Base-by-base conservation (phyloP, 2,329 filamentous ascomycete species). In the Bertia moriformis region DNA sequence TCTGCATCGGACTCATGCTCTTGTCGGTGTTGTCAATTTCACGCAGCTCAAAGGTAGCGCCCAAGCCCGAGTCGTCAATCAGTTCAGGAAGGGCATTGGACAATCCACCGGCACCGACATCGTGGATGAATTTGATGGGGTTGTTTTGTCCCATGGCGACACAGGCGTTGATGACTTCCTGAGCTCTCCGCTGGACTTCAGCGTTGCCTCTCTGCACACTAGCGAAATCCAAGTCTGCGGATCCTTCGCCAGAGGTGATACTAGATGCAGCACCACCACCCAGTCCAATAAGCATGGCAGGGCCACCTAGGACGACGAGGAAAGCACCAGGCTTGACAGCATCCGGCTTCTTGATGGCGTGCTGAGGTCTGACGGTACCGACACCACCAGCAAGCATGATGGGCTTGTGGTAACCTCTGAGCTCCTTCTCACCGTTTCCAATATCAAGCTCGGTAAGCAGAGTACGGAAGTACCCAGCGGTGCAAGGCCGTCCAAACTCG, bases 351-450 rank as follows among this genome's bases (percentile, higher is more conserved):
- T 98, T 98, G 42, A 95, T 68, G 2, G 91, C 89, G 53, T 94
- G 84, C 50, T 89, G 79, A 13, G 91, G 89, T 42, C 91, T 68
- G 19, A 96, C 89, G 4, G 84, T 94, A 38, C 91, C 91, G 24
- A 96, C 76, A 54, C 91, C 91, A 53, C 91, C 91, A 44, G 91
- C 91, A 61, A 98, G 86, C 85, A 95, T 93, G 57, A 94, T 95
- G 7, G 91, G 91, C 65, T 98, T 98, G 62, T 96, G 91, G 56
- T 93, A 98, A 18, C 91, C 91, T 48, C 89, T 73, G 1, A 51
- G 53, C 32, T 35, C 32, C 12, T 13, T 35, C 32, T 35, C 10
- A 10, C 32, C 32, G 38, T 67, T 63, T 27, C 61, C 57, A 43
- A 71, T 65, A 30, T 72, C 73, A 41, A 83, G 69, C 41, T 77